Base-by-base conservation (phyloP, 345 rosid genomes). In the Salix viminalis region DNA sequence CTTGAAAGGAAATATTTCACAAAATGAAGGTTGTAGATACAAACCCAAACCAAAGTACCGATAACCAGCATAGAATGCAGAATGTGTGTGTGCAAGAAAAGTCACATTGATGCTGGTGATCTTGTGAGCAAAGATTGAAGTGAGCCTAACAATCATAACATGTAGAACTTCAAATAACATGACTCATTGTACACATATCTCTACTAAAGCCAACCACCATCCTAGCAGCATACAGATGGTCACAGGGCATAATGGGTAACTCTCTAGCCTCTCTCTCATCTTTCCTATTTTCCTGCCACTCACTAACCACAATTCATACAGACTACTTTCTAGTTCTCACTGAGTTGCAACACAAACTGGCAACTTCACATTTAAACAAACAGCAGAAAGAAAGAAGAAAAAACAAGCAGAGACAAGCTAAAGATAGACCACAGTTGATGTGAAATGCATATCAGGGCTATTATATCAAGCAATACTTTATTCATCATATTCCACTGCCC, bases 401-500 rank as follows among this genome's bases (percentile, higher is more conserved):
- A 42, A 42, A 9, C 2, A n/a, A 10, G 5, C 11, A 58, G 4
- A 58, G 64, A 58, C 5, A 3, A 23, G 23, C 23, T 23, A 58
- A 26, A 58, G 28, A 58, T 11, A 58, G 13, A 24, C 24, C 64
- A 58, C 1, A 10, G 28, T 12, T 58, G 15, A n/a, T 58, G 64
- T n/a, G 64, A 58, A 58, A 10, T 58, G 64, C 28, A 58, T 21
- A 8, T 37, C 28, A 44, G 7, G 19, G 21, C 19, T 21, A 65
- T 58, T 39, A 39, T 16, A 61, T 44, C 24, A 14, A 67, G 6
- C 42, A 36, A 23, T 89, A 96, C 99, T 90, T 94, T 96, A 18
- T 96, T 94, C 99, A 92, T 94, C 99, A 96, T 96, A 66, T 96
- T 96, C 99, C 99, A 96, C 67, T 93, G 97, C 4, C 99, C 99